These are phyloP conservation scores for Solanum hybrid DNA, from an alignment of 305 asterid genomes.

Conservation along the genomic window DNA sequence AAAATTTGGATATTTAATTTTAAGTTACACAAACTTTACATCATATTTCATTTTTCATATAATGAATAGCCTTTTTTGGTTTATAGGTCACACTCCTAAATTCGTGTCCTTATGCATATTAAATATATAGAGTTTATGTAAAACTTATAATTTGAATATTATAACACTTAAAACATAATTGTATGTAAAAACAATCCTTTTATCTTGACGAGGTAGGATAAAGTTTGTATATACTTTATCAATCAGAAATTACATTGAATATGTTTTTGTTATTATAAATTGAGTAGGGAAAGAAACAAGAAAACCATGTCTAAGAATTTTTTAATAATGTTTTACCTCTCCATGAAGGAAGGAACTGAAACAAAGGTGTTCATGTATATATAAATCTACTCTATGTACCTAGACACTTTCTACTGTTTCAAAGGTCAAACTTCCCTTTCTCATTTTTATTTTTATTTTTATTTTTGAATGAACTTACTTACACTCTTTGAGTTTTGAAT, in stretches of 20 bases:
- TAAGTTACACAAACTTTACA: neutral
- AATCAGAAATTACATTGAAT: neutral
- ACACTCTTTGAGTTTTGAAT: neutral
- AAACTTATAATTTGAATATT: neutral
- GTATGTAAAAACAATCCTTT: neutral
- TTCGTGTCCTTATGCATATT: neutral
- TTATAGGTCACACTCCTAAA: neutral
- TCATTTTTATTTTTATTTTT: neutral
- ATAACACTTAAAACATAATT: neutral
- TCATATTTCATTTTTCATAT: neutral
- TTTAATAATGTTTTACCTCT: neutral
- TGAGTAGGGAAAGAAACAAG: neutral
- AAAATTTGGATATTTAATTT: neutral
- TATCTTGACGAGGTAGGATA: neutral
- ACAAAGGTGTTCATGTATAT: neutral
- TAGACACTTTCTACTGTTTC: neutral
- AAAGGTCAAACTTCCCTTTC: neutral
- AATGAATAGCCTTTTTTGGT: neutral
- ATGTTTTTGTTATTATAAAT: neutral
- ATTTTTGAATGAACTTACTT: too few species aligned
- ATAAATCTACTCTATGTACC: neutral
- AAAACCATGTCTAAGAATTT: neutral
- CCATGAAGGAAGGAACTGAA: neutral
- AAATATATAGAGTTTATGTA: neutral
- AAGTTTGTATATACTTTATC: neutral